Base-by-base conservation (phyloP, 768 basidiomycete species). In the Mycena leptocephala region DNA sequence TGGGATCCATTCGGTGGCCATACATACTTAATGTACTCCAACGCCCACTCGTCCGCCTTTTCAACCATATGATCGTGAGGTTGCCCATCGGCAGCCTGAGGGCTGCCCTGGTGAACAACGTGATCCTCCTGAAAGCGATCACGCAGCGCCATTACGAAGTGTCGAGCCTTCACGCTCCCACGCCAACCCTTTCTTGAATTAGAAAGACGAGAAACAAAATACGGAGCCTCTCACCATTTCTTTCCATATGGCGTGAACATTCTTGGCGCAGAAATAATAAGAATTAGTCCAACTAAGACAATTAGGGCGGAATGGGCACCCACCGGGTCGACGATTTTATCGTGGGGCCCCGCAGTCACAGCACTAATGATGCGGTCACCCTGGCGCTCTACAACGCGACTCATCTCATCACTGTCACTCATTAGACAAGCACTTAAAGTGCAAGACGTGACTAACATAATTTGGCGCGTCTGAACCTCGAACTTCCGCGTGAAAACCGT, bases 141-240 rank as follows among this genome's bases (percentile, higher is more conserved):
- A 16, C 83, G 80, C 6, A 88, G 74, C 3, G 85, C 86, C 43
- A 85, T 78, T 0, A 86, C 84, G 56, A 89, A 88, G 46, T 85
- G 84, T 0, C 81, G 81, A 2, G 86, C 83, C 68, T 88, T 86
- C 53, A 88, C 88, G 62, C 83, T 87, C 1, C 84, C 82, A 16
- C 80, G 80, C 85, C 87, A 87, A 22, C 83, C 81, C 87, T 87
- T 7, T 3, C 33, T 43, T 7, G 20, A 51, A n/a, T 30, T 51
- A 69, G n/a, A 56, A n/a, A 7, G 22, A 33, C n/a, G 48, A 14
- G 39, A 35, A 22, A 24, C 4, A n/a, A n/a, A 24, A 41, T 37
- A 26, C n/a, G 5, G 6, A 24, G 5, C n/a, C 35, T 26, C 37
- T 39, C 13, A 61, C 70, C 71, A 72, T 72, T n/a, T 76, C 76